phyloP scores from a whole-genome alignment of 768 basidiomycete species.

The Rhizopogon vinicolor region DNA sequence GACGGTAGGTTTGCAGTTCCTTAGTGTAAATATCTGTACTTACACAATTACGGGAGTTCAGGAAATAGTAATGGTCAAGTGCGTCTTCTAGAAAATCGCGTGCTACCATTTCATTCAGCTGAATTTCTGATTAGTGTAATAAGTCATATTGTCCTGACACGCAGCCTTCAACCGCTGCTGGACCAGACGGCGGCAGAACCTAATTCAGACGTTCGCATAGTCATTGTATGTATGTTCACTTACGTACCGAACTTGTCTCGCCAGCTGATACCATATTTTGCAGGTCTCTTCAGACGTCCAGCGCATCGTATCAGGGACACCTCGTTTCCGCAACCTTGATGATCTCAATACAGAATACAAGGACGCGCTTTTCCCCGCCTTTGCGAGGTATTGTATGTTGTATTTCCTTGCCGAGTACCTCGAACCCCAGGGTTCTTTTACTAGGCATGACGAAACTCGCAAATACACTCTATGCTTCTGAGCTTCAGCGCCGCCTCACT shows the following conservation, averaged over 20 bases:
- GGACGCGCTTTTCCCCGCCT: conserved; percentile 6
- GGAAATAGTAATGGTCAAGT: conserved; percentile 42
- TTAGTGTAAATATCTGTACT: no score
- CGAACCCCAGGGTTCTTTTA: background rate
- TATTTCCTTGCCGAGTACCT: no score
- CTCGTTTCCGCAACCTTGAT: conserved; percentile 26
- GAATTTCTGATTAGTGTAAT: conserved; percentile 33
- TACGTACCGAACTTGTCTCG: background rate
- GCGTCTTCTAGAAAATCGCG: background rate
- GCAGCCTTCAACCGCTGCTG: conserved; percentile 48
- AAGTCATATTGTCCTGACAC: conserved; percentile 52
- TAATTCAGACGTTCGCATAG: conserved; percentile 54
- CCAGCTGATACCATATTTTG: background rate
- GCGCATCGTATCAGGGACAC: conserved; percentile 11
- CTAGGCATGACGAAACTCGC: conserved; percentile 50
- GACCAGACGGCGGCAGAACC: conserved; percentile 43
- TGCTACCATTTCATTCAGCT: background rate
- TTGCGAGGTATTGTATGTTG: conserved; percentile 30
- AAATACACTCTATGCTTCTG: conserved; percentile 45
- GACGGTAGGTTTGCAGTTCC: conserved; percentile 18
- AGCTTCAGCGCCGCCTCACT: conserved; percentile 45
- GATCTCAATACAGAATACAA: conserved; percentile 34
- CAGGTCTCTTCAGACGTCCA: conserved; percentile 32
- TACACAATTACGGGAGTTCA: conserved; percentile 29
- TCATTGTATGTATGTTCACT: conserved; percentile 41